A percentile compares a stretch with the other conserved stretches of the same genome.
These are phyloP conservation scores for Tothia fuscella DNA, from an alignment of 2,329 filamentous ascomycete genomes.

Conservation along the genomic window DNA sequence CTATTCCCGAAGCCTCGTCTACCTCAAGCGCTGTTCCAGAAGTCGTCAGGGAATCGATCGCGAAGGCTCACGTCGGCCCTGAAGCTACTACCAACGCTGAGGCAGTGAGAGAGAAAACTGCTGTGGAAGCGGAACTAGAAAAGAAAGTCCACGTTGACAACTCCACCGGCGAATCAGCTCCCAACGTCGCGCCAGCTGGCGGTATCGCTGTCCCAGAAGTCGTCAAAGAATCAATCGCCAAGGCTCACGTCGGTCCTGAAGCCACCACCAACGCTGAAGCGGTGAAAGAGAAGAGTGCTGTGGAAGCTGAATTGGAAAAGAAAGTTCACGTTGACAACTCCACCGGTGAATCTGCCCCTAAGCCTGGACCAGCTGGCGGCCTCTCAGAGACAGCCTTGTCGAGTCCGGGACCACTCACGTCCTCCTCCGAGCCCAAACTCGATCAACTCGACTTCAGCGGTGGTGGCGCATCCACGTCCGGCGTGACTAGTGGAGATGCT, in stretches of 20 bases:
- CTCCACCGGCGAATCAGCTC: slow-evolving; percentile 33
- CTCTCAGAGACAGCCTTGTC: slow-evolving; percentile 9
- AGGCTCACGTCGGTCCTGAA: slow-evolving; percentile 18
- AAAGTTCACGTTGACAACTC: slow-evolving; percentile 11
- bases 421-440: slow-evolving; percentile 21
- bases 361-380: not conserved
- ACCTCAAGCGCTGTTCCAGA: slow-evolving; percentile 20
- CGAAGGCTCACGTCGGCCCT: slow-evolving; percentile 45
- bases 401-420: slow-evolving; percentile 14
- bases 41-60: slow-evolving; percentile 33
- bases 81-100: slow-evolving; percentile 59
- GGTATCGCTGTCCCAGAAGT: slow-evolving; percentile 14
- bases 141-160: slow-evolving; percentile 37
- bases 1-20: slow-evolving; percentile 13
- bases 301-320: slow-evolving; percentile 20
- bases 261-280: slow-evolving; percentile 4
- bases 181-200: slow-evolving; percentile 27
- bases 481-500: too few species aligned
- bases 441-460: slow-evolving; percentile 10
- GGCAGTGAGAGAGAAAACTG: slow-evolving; percentile 64
- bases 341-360: slow-evolving; percentile 4
- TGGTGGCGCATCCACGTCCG: not conserved
- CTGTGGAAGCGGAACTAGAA: slow-evolving; percentile 61
- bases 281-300: slow-evolving; percentile 7
- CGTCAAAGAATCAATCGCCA: slow-evolving; percentile 19